Conservation (phyloP, 768 basidiomycete species). For the Mrakia frigida region DNA sequence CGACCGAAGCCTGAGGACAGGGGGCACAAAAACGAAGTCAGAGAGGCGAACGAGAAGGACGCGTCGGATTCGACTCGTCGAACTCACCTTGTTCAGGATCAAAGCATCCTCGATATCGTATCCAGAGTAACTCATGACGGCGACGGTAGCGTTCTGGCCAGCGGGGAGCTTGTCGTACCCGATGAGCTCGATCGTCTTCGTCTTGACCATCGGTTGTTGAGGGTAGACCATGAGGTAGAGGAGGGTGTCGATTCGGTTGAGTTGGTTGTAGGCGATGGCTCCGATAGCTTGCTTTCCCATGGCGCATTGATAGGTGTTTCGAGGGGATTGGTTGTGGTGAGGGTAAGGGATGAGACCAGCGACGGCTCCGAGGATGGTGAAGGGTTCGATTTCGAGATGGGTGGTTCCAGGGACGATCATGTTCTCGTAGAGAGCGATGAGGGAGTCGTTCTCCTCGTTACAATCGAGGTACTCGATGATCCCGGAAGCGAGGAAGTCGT, state of each 20-base stretch:
- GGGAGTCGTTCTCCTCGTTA: slow-evolving; percentile 97
- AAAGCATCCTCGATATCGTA: slow-evolving; percentile 99
- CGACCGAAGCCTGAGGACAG: slow-evolving; percentile 69
- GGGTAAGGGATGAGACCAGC: slow-evolving; percentile 98
- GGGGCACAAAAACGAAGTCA: slow-evolving; percentile 7
- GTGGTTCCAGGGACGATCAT: slow-evolving; percentile 78
- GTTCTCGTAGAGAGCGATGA: slow-evolving; percentile 88
- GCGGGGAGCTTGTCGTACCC: slow-evolving; percentile 96
- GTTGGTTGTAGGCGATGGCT: slow-evolving; percentile 95
- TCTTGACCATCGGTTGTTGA: slow-evolving; percentile 99
- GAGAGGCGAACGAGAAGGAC: neutral
- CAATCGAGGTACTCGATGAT: slow-evolving; percentile 97
- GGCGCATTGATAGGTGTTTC: slow-evolving; percentile 98
- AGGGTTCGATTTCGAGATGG: slow-evolving; percentile 97
- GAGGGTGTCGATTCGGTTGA: slow-evolving; percentile 94
- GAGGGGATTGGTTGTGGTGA: slow-evolving; percentile 97
- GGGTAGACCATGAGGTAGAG: slow-evolving; percentile 98
- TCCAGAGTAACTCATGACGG: slow-evolving; percentile 98
- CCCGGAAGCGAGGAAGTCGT: slow-evolving; percentile 86
- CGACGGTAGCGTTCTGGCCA: slow-evolving; percentile 96
- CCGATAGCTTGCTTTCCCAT: slow-evolving; percentile 99
- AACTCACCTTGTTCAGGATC: slow-evolving; percentile 78
- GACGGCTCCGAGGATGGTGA: slow-evolving; percentile 93
- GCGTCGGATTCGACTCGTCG: neutral
- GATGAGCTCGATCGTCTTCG: slow-evolving; percentile 93